A percentile compares a stretch with the other conserved stretches of the same genome.
phyloP scores from a whole-genome alignment of 2,329 filamentous ascomycete genomes.

The Ceratocystis cacaofunesta region DNA sequence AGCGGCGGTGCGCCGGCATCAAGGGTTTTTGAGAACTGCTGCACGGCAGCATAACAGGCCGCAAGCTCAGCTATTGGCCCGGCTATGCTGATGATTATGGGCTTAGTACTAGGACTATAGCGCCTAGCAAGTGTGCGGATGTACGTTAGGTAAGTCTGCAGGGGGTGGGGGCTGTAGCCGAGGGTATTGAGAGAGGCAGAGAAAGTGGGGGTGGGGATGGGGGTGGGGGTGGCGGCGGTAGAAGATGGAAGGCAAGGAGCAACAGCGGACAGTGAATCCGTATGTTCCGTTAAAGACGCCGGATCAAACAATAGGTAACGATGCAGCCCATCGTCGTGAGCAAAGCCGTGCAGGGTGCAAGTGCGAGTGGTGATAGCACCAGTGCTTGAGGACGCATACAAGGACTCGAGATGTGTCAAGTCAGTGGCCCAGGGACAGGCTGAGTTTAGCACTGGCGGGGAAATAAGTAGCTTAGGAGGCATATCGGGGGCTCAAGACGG shows the following conservation, averaged over 20 bases:
- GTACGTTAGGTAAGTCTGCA: conserved; percentile 44
- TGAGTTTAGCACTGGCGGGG: conserved; percentile 57
- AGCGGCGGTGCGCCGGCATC: conserved; percentile 29
- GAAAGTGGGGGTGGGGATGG: conserved; percentile 19
- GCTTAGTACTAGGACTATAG: conserved; percentile 30
- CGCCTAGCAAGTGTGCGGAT: conserved; percentile 32
- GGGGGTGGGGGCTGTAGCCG: conserved; percentile 53
- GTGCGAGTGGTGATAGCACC: conserved; percentile 66
- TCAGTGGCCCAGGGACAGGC: conserved; percentile 63
- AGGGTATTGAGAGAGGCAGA: conserved; percentile 50
- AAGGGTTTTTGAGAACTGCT: conserved; percentile 25
- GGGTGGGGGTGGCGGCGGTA: conserved; percentile 19
- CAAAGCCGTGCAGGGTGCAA: conserved; percentile 48
- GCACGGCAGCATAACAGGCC: conserved; percentile 39
- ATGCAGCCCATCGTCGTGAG: conserved; percentile 44
- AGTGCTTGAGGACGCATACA: conserved; percentile 47
- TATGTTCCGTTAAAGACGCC: background rate
- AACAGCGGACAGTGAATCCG: conserved; percentile 16
- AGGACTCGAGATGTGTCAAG: conserved; percentile 40
- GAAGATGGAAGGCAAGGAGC: conserved; percentile 19
- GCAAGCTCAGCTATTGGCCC: conserved; percentile 44
- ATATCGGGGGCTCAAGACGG: background rate
- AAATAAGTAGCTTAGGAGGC: conserved; percentile 31
- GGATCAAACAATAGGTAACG: conserved; percentile 52
- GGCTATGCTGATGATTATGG: conserved; percentile 57